Base-by-base conservation (phyloP, 352 stramenopile genomes). In the Plasmopara muralis region DNA sequence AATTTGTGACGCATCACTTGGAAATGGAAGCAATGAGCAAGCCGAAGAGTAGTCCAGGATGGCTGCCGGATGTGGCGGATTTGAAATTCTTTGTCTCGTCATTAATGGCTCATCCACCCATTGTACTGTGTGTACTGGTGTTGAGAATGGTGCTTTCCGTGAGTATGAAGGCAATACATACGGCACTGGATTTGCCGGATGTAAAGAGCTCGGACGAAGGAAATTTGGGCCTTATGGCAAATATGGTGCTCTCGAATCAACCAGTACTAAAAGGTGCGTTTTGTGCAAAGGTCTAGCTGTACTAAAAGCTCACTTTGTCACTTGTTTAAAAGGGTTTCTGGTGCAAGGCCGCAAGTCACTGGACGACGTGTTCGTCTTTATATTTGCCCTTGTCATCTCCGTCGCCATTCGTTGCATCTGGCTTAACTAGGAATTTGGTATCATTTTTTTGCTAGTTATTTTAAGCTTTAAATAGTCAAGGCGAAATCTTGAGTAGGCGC, bases 321-420 rank as follows among this genome's bases (percentile, higher is more conserved):
- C 53, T 47, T 55, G 10, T 6, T 46, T 30, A 43, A 45, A 42
- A 87, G 76, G 66, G n/a, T 85, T 86, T 49, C 41, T 87, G 37
- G 64, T 74, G 44, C 81, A 85, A 59, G 55, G 69, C 7, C 78
- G 76, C 57, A 87, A 89, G 64, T 74, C 72, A 42, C 45, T 85
- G 25, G 78, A 89, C 58, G 78, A 89, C 45, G 63, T 86, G 20
- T 86, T 86, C 43, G 66, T 89, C 47, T 89, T 89, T 51, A 63
- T 89, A 46, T 89, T 83, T 57, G 63, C 56, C 38, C 59, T 89
- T 8, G 62, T 89, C 16, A 28, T 87, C 40, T 57, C 57, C 8
- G 57, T 85, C 39, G 70, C 76, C 15, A 51, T 65, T 5, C 74
- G 75, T 29, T 67, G 64, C 16, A 67, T 81, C 52, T 83, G 70